Conservation (phyloP, 495 filamentous ascomycete genomes). For the Clohesyomyces aquaticus region DNA sequence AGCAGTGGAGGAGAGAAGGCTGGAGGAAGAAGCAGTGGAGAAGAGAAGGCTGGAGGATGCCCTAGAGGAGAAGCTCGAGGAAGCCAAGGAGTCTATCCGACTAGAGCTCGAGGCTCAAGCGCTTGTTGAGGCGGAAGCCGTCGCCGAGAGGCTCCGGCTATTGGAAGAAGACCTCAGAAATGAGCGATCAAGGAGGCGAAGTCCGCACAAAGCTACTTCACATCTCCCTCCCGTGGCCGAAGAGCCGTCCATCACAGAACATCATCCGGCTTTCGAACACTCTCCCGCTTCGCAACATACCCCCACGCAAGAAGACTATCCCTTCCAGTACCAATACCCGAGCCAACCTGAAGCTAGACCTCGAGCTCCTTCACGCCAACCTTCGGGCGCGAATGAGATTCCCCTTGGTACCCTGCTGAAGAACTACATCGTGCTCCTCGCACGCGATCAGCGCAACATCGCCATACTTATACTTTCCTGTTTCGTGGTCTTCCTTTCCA, state of each 20-base stretch:
- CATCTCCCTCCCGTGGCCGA: too few species aligned
- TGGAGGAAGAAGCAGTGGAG: too few species aligned
- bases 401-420: constrained; percentile 57
- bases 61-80: constrained; percentile 31
- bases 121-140: constrained; percentile 18
- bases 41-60: constrained; percentile 23
- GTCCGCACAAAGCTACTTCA: too few species aligned
- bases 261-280: not conserved
- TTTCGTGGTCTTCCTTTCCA: constrained; percentile 31
- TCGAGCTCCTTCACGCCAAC: constrained; percentile 3
- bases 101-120: constrained; percentile 28
- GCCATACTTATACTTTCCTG: constrained; percentile 60
- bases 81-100: constrained; percentile 32
- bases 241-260: too few species aligned
- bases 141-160: constrained; percentile 18
- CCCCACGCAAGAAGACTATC: too few species aligned
- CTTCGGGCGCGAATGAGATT: constrained; percentile 32
- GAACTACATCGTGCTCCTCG: constrained; percentile 69
- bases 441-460: constrained; percentile 72
- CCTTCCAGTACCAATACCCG: not conserved
- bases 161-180: constrained; percentile 31
- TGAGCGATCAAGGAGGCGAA: constrained; percentile 16
- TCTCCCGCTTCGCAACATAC: not conserved
- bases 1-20: too few species aligned
- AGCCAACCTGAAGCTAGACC: constrained; percentile 16